Evolutionary conservation across 257 asterid genomes (phyloP), one percentile per base, ranked within the genome.

Genomic region (Capsicum baccatum): DNA sequence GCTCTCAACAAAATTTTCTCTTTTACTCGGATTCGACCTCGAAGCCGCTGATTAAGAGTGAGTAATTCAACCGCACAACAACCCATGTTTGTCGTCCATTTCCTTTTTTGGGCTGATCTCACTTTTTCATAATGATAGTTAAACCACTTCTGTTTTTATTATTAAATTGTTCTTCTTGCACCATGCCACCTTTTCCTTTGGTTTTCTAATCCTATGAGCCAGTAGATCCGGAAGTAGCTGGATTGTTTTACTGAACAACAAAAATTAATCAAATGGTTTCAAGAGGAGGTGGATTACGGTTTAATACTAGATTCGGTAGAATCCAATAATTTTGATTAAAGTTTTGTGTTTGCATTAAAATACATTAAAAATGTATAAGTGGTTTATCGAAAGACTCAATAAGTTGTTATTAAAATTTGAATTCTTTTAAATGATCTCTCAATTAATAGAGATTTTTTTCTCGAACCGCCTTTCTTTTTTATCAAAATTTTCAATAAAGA

Each of bases 71-170:
- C 4, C 42, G 42, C 42, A 39, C 42, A 2, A 39, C 64, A 78
- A 78, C 26, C 50, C 54, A 12, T 78, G 33, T 11, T 80, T 83
- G 21, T 26, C 33, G 80, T 71, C 80, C 55, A 16, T 50, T 80
- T 80, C 73, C 67, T 48, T 69, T 5, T 9, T 3, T 52, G 39
- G 19, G 64, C 16, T 80, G 80, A 82, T 52, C 85, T 82, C 88
- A 73, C 3, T 78, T 8, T 16, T 21, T 52, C 10, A 11, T 52
- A 16, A 67, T 78, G 10, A 0, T 79, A 14, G 44, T 39, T 39
- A 39, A 39, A 8, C 64, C 67, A 58, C 69, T 47, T 59, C 11
- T 71, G 44, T 35, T 83, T 44, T 35, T 15, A 69, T 66, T 19
- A 11, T 67, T 47, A 26, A 54, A 19, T 60, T 26, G 26, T 81